Conservation (phyloP, 805 yeast genomes). For the Hanseniaspora guilliermondii region DNA sequence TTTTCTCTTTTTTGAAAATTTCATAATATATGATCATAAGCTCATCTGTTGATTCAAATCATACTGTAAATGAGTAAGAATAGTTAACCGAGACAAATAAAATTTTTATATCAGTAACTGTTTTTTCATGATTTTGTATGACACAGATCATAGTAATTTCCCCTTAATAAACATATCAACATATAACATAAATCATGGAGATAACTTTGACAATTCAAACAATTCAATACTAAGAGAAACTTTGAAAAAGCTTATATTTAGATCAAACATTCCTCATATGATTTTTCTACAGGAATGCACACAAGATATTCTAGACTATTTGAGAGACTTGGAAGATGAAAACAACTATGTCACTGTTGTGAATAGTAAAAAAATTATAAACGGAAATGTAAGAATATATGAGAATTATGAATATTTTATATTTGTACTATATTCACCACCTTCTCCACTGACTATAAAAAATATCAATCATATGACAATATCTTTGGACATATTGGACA, state of each 20-base stretch:
- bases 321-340: neutral
- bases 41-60: no score
- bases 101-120: neutral
- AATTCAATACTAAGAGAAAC: neutral
- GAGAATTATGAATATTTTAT: slow-evolving; percentile 8
- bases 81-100: neutral
- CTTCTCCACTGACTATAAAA: neutral
- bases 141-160: neutral
- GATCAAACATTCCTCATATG: neutral
- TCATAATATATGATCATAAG: neutral
- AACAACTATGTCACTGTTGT: neutral
- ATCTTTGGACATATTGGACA: neutral
- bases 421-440: neutral
- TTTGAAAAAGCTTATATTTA: neutral
- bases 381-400: neutral
- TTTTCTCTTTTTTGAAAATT: neutral
- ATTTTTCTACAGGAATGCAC: slow-evolving; percentile 11
- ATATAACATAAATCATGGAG: slow-evolving; percentile 10
- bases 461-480: neutral
- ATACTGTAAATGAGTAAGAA: no score
- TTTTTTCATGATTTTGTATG: neutral
- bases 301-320: neutral
- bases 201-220: neutral
- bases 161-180: neutral
- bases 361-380: slow-evolving; percentile 7